phyloP scores from a whole-genome alignment of 371 early-diverging fungal species.

The Choanephora cucurbitarum region DNA sequence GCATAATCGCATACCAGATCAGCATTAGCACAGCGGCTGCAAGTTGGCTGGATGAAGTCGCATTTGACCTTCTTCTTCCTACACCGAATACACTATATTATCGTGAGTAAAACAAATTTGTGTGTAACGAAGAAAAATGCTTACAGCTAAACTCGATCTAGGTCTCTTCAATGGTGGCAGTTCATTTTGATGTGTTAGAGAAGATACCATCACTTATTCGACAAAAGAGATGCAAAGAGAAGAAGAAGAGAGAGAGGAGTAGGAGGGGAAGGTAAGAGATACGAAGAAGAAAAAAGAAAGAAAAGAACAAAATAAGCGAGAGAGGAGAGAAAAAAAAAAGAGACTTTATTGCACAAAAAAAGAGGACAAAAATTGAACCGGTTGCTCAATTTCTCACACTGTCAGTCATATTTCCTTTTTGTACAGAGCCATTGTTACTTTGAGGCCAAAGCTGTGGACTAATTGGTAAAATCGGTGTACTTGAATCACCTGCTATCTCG shows the following conservation, averaged over 20 bases:
- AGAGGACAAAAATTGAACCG: background rate
- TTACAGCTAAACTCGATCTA: constrained; percentile 44
- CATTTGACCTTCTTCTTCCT: constrained; percentile 66
- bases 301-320: too few species aligned
- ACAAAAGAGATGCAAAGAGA: background rate
- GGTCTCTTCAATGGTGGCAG: constrained; percentile 32
- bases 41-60: constrained; percentile 59
- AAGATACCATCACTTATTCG: background rate
- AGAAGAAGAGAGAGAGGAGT: background rate
- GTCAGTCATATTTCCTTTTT: background rate
- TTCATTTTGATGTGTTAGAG: background rate
- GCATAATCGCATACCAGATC: constrained; percentile 46
- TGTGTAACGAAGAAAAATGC: background rate
- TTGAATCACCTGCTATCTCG: constrained; percentile 32
- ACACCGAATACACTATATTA: constrained; percentile 48
- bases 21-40: constrained; percentile 51
- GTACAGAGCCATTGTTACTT: background rate
- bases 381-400: background rate
- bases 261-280: background rate
- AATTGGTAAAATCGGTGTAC: constrained; percentile 31
- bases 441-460: constrained; percentile 22
- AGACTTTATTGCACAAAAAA: too few species aligned
- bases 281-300: too few species aligned
- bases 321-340: too few species aligned
- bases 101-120: background rate